Base-by-base conservation (phyloP, 2,329 filamentous ascomycete species). In the Bipolaris bicolor region DNA sequence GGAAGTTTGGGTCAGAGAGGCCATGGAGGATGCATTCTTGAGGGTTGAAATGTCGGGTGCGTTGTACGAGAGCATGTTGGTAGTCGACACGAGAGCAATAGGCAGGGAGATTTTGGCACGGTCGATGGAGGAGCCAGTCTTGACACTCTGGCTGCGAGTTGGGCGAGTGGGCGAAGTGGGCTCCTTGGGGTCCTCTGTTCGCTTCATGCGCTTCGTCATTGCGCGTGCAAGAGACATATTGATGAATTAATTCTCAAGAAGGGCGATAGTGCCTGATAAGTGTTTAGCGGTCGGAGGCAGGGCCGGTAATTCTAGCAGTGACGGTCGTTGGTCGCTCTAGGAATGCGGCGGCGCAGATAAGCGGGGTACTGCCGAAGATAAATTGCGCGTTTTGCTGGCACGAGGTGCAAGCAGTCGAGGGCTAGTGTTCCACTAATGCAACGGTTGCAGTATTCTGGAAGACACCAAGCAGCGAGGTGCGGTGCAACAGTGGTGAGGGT, bases 31-130 rank as follows among this genome's bases (percentile, higher is more conserved):
- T 24, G 64, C 62, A 13, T 77, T 70, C 36, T 64, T 51, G 50
- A 68, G 57, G 48, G 71, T 76, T 43, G 81, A 80, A 61, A 97
- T 88, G 73, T 97, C 90, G 49, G 94, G 94, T 9, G 95, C 93
- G 73, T 94, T 94, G 83, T 97, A 97, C 7, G 92, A 92, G 52
- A 97, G 88, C 85, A 96, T 92, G 78, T 98, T 99, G 67, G 95
- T 98, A 5, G 94, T 97, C 58, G 95, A 96, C 47, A 97, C 82
- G 62, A 99, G 84, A 77, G 92, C 88, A 51, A 97, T 84, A 0
- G 95, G 95, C 3, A 84, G 86, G 1, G 95, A 99, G 74, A 99
- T 99, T 80, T 92, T 88, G 74, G 83, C 77, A 57, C 89, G 85
- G 65, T 87, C 80, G 52, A 82, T 76, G 71, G 82, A 76, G 72